A percentile compares a stretch with the other conserved stretches of the same genome.
Evolutionary conservation across 139 green algal genomes (phyloP).

Genomic region (Spirogloea muscicola): DNA sequence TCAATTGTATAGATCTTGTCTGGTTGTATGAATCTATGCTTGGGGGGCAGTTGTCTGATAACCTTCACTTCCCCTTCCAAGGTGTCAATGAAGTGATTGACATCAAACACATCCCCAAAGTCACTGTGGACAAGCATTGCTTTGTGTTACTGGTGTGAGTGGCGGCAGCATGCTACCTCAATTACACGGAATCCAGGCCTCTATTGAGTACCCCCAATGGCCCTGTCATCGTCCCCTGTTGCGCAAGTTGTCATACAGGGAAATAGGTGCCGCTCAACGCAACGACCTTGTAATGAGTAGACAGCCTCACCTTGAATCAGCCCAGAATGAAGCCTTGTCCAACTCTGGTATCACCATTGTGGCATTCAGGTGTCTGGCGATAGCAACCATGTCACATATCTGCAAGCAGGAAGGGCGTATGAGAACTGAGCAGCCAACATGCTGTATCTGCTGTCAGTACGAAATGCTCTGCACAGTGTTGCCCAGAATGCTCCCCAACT

Average conservation of each 20-base stretch:
- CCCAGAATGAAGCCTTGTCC: constrained; percentile 47
- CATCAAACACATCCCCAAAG: constrained; percentile 44
- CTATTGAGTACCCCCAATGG: background rate
- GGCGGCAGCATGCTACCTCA: background rate
- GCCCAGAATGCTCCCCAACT: background rate
- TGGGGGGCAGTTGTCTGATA: constrained; percentile 14
- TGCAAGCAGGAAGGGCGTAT: background rate
- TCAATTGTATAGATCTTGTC: constrained; percentile 21
- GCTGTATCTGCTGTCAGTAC: too few relatives aligned
- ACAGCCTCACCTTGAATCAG: constrained; percentile 34
- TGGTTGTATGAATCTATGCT: constrained; percentile 1
- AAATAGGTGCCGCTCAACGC: background rate
- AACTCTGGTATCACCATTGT: constrained; percentile 44
- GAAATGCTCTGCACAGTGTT: background rate
- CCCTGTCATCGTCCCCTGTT: background rate
- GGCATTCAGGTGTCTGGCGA: constrained; percentile 22
- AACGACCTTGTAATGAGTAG: background rate
- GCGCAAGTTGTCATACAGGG: background rate
- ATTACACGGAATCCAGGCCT: background rate
- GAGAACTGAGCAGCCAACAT: background rate
- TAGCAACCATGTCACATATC: constrained; percentile 45
- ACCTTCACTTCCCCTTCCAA: constrained; percentile 30
- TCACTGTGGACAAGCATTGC: constrained; percentile 4
- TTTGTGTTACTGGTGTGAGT: background rate
- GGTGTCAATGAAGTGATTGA: constrained; percentile 35